Conservation (phyloP, 208 protist species). For the Trichomonas gallinae region DNA sequence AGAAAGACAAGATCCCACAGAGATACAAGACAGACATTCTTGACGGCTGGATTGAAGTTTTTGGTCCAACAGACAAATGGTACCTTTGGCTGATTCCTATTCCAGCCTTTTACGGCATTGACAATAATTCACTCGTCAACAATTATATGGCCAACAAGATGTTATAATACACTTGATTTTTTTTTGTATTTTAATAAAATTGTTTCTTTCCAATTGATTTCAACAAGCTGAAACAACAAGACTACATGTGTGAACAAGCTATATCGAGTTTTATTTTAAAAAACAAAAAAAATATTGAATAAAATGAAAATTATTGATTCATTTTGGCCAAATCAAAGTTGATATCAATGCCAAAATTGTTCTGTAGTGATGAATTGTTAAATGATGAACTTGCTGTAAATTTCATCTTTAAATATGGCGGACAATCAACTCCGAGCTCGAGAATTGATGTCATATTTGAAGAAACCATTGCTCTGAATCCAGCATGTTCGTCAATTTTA, state of each 20-base stretch:
- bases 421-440: not conserved
- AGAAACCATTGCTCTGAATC: not conserved
- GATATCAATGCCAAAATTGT: not conserved
- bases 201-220: too few species aligned
- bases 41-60: not conserved
- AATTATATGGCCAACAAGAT: not conserved
- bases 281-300: too few species aligned
- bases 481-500: not conserved
- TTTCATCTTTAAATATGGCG: not conserved
- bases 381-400: not conserved
- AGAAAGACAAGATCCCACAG: not conserved
- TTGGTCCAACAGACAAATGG: not conserved
- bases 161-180: not conserved
- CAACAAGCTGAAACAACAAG: too few species aligned
- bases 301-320: not conserved
- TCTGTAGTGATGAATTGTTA: not conserved
- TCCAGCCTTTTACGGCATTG: not conserved
- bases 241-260: too few species aligned
- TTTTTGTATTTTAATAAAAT: not conserved
- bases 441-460: not conserved
- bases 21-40: not conserved
- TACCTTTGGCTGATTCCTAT: not conserved
- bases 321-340: not conserved
- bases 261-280: not conserved
- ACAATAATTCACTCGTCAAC: not conserved